phyloP scores from a whole-genome alignment of 768 basidiomycete genomes.

The Cystobasidium onofrii region DNA sequence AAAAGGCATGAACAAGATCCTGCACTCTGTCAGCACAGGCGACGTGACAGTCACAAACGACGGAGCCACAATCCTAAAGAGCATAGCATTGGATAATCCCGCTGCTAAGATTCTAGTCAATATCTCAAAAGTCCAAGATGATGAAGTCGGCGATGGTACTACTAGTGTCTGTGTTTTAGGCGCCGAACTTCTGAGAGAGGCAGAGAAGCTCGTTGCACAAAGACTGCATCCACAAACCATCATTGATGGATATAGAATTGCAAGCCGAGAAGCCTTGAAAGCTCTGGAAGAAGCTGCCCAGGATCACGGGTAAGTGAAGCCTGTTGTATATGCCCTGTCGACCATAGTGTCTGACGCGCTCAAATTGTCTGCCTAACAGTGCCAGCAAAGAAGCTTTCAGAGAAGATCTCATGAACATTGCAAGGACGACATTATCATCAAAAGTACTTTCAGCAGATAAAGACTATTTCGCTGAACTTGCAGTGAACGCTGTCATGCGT shows the following conservation, averaged over 20 bases:
- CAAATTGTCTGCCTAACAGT: constrained; percentile 47
- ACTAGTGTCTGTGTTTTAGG: constrained; percentile 59
- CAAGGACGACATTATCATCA: constrained; percentile 85
- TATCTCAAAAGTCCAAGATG: constrained; percentile 99
- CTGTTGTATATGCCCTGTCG: not conserved
- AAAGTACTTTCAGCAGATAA: constrained; percentile 97
- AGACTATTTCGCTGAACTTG: constrained; percentile 93
- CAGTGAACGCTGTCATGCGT: constrained; percentile 89
- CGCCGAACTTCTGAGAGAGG: constrained; percentile 82
- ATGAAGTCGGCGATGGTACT: constrained; percentile 85
- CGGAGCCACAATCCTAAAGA: constrained; percentile 94
- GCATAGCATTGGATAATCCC: constrained; percentile 94
- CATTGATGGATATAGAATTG: constrained; percentile 91
- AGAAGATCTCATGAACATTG: constrained; percentile 89
- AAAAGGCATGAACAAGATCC: constrained; percentile 99
- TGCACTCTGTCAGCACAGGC: constrained; percentile 67
- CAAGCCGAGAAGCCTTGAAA: constrained; percentile 69
- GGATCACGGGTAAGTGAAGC: constrained; percentile 61
- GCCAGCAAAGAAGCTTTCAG: constrained; percentile 68
- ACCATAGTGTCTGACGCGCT: not conserved
- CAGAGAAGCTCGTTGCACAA: constrained; percentile 82
- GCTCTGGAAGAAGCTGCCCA: constrained; percentile 73
- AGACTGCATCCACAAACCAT: constrained; percentile 98
- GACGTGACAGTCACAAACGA: constrained; percentile 98
- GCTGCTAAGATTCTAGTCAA: constrained; percentile 99